Percentiles rank a stretch among this genome's conserved stretches.
Conservation (phyloP, 1,284 basidiomycete species). For the Abortiporus biennis region DNA sequence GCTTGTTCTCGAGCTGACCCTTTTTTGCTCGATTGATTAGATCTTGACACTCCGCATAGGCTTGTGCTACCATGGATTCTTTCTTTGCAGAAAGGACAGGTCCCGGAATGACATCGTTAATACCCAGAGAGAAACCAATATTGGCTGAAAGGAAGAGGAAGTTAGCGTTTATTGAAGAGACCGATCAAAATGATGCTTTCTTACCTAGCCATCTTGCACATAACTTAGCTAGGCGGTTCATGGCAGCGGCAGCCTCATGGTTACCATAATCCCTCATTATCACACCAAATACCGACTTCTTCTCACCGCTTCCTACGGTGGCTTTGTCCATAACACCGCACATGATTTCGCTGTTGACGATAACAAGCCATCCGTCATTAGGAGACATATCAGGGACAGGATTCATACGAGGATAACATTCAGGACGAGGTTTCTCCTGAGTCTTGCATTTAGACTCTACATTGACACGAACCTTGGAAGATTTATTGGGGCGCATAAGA, state of each 20-base stretch:
- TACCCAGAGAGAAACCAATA: conserved; percentile 96
- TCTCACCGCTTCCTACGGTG: conserved; percentile 97
- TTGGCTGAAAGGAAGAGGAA: conserved; percentile 56
- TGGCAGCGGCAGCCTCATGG: conserved; percentile 90
- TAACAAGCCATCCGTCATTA: conserved; percentile 97
- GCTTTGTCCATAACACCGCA: conserved; percentile 99
- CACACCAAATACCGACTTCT: conserved; percentile 98
- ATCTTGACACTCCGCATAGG: conserved; percentile 85
- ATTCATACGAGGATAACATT: conserved; percentile 55
- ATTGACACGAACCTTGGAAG: conserved; percentile 85
- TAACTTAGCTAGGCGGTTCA: conserved; percentile 95
- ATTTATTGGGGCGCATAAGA: conserved; percentile 91
- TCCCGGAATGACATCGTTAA: conserved; percentile 98
- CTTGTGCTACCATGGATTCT: conserved; percentile 82
- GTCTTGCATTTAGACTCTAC: conserved; percentile 97
- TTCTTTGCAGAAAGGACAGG: conserved; percentile 78
- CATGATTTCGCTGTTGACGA: conserved; percentile 99
- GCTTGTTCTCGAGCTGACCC: conserved; percentile 91
- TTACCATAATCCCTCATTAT: conserved; percentile 97
- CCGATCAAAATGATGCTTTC: conserved; percentile 20
- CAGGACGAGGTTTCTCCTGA: conserved; percentile 74
- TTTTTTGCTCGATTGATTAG: conserved; percentile 88
- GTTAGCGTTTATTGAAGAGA: background rate
- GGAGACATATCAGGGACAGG: conserved; percentile 84
- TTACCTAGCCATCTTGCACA: conserved; percentile 90